A percentile compares a stretch with the other conserved stretches of the same genome.
These are phyloP conservation scores for Cochlearia excelsa DNA, from an alignment of 345 rosid genomes.

Conservation along the genomic window DNA sequence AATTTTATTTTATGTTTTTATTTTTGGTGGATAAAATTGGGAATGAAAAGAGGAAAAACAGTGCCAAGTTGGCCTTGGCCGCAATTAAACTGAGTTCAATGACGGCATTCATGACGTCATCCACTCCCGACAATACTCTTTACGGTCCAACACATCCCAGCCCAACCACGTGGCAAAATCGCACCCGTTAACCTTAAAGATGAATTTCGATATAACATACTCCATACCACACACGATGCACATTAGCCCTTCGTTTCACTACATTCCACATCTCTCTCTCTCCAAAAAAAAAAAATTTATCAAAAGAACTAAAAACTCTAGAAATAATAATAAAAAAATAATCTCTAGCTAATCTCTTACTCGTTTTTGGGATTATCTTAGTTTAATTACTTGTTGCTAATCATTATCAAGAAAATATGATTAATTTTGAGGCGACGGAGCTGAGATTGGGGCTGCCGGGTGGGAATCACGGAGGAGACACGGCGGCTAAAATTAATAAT, in stretches of 20 bases:
- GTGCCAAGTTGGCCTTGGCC: conserved; percentile 35
- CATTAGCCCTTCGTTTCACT: too few species aligned
- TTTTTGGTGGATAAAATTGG: too few species aligned
- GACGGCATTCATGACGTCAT: conserved; percentile 61
- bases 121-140: conserved; percentile 44
- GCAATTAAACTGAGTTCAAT: conserved; percentile 36
- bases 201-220: too few species aligned
- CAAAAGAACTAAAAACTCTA: too few species aligned
- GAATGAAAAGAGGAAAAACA: conserved; percentile 21
- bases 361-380: too few species aligned
- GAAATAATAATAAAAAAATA: too few species aligned
- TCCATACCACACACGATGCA: too few species aligned
- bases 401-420: conserved; percentile 34
- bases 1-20: too few species aligned
- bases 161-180: conserved; percentile 51
- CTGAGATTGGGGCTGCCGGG: conserved; percentile 71
- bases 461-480: conserved; percentile 34
- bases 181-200: not conserved
- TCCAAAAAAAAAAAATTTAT: too few species aligned
- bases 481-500: conserved; percentile 22
- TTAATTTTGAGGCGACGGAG: conserved; percentile 89
- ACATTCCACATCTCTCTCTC: too few species aligned
- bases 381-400: not conserved
- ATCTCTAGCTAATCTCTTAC: not conserved
- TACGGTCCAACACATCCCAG: conserved; percentile 40